These are phyloP conservation scores for Cruciata laevipes DNA, from an alignment of 257 asterid genomes.

Conservation along the genomic window DNA sequence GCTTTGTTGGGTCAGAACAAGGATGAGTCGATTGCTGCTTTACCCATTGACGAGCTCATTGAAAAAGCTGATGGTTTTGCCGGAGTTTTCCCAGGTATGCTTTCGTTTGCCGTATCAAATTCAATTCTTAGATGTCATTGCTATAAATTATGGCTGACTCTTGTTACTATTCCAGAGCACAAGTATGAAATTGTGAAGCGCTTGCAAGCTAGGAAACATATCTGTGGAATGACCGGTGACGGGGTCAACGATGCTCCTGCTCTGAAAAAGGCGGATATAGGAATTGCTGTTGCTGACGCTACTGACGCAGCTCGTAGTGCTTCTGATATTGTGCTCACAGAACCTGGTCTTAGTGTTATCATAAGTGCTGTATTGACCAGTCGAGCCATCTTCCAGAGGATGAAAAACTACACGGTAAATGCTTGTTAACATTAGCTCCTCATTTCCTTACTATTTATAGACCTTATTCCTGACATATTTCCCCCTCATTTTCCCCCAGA, in stretches of 20 bases:
- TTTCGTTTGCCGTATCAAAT: background rate
- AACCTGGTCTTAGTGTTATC: constrained; percentile 95
- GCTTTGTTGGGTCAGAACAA: constrained; percentile 92
- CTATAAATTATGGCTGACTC: constrained; percentile 3
- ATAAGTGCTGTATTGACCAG: constrained; percentile 98
- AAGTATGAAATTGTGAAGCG: constrained; percentile 96
- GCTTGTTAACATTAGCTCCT: background rate
- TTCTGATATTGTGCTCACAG: constrained; percentile 96
- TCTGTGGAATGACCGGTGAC: constrained; percentile 99
- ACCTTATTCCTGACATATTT: background rate
- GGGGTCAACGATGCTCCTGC: constrained; percentile 99
- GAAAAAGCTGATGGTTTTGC: constrained; percentile 99
- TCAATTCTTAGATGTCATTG: background rate
- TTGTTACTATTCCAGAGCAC: constrained; percentile 51
- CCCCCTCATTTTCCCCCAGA: constrained; percentile 41
- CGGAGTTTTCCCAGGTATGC: constrained; percentile 92
- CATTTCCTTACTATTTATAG: background rate
- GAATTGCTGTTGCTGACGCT: constrained; percentile 97
- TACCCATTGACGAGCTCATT: constrained; percentile 92
- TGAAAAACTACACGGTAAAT: constrained; percentile 92
- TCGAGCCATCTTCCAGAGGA: constrained; percentile 94
- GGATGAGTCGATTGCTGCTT: constrained; percentile 87
- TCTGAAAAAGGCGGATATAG: constrained; percentile 91
- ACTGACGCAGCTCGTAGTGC: constrained; percentile 99
- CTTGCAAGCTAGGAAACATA: constrained; percentile 92